These are phyloP conservation scores for Claviceps humidiphila DNA, from an alignment of 2,329 filamentous ascomycete genomes.

Conservation along the genomic window DNA sequence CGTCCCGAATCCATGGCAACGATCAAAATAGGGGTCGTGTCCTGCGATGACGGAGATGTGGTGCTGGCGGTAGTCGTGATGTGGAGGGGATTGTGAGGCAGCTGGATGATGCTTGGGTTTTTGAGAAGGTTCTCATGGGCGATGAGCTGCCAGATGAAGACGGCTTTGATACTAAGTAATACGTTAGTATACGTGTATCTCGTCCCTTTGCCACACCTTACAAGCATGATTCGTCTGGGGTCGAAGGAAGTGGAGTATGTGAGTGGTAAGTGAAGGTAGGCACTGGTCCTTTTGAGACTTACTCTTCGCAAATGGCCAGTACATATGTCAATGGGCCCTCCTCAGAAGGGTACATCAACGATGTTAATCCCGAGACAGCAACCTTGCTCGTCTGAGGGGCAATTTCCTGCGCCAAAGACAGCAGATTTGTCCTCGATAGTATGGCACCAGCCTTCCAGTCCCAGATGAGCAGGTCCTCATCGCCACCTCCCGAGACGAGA, in stretches of 20 bases:
- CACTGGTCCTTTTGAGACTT: constrained; percentile 13
- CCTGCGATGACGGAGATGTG: constrained; percentile 4
- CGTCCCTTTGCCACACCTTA: neutral
- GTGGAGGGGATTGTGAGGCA: constrained; percentile 55
- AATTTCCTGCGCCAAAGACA: constrained; percentile 27
- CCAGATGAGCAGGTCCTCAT: constrained; percentile 68
- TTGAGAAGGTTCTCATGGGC: constrained; percentile 32
- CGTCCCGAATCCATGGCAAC: constrained; percentile 27
- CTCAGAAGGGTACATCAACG: constrained; percentile 19
- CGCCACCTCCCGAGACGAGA: constrained; percentile 78
- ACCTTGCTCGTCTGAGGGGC: constrained; percentile 25
- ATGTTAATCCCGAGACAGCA: constrained; percentile 32
- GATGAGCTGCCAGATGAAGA: constrained; percentile 51
- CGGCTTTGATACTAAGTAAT: constrained; percentile 37
- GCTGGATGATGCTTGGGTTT: constrained; percentile 31
- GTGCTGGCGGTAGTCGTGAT: constrained; percentile 17
- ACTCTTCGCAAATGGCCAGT: constrained; percentile 46
- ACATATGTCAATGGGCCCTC: constrained; percentile 22
- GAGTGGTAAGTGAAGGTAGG: neutral
- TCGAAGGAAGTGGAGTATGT: neutral
- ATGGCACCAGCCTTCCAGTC: constrained; percentile 53
- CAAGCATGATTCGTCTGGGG: constrained; percentile 9
- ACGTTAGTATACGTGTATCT: neutral
- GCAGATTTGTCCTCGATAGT: constrained; percentile 40
- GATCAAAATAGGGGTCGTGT: constrained; percentile 19